phyloP scores from a whole-genome alignment of 2,329 filamentous ascomycete species.

The Ophiostoma pallidulum region DNA sequence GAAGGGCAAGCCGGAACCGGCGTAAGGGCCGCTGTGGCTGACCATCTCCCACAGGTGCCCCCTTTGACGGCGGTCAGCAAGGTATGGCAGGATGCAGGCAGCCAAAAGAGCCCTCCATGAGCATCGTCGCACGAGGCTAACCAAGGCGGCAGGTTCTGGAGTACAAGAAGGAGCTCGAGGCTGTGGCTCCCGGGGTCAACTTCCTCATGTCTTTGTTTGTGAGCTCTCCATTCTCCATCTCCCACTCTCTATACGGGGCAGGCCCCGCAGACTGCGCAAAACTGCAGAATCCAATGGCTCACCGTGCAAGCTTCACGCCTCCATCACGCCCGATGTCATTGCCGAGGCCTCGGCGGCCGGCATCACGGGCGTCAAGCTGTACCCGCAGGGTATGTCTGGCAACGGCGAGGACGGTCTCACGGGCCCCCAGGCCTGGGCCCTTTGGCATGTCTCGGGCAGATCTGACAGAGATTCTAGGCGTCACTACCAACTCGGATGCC shows the following conservation, averaged over 20 bases:
- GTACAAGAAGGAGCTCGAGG: slow-evolving; percentile 53
- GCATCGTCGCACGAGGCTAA: too few relatives aligned
- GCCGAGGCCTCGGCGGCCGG: slow-evolving; percentile 63
- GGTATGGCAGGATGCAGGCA: slow-evolving; percentile 9
- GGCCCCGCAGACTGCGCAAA: too few relatives aligned
- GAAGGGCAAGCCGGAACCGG: too few relatives aligned
- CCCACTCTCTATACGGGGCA: neutral
- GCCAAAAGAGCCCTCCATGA: too few relatives aligned
- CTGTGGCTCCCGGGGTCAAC: slow-evolving; percentile 51
- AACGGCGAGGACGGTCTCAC: too few relatives aligned
- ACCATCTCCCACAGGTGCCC: slow-evolving; percentile 13
- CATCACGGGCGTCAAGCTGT: slow-evolving; percentile 62
- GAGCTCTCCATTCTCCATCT: neutral
- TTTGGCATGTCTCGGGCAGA: too few relatives aligned
- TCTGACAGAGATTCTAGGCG: slow-evolving; percentile 31
- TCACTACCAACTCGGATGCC: slow-evolving; percentile 57
- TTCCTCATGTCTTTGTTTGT: slow-evolving; percentile 64
- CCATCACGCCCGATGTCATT: slow-evolving; percentile 59
- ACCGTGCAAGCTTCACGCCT: slow-evolving; percentile 37
- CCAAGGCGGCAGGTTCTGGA: slow-evolving; percentile 43
- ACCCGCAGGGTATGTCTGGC: slow-evolving; percentile 32
- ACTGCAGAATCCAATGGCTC: neutral
- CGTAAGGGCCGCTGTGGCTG: neutral
- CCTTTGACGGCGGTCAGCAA: slow-evolving; percentile 14
- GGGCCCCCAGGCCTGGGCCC: too few relatives aligned